A percentile compares a stretch with the other conserved stretches of the same genome.
Evolutionary conservation across 306 rosid species (phyloP).

Genomic region (Mimosa bimucronata): DNA sequence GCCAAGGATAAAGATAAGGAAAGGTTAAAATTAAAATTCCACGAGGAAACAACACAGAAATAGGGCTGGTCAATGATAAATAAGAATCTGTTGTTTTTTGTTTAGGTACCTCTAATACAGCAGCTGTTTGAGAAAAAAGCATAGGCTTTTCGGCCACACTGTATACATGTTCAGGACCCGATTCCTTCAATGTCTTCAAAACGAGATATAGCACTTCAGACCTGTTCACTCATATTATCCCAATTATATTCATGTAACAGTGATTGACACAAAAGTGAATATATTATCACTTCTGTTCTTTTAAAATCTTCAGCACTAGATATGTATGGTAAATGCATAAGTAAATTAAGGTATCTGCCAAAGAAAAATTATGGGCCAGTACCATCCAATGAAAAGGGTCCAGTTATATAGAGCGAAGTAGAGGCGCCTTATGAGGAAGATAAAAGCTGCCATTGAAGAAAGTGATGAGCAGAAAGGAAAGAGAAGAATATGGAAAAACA

Average conservation of each 20-base stretch:
- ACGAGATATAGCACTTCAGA: conserved; percentile 61
- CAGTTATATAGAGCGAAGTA: conserved; percentile 75
- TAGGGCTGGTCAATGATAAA: neutral
- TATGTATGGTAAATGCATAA: neutral
- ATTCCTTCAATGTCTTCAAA: conserved; percentile 61
- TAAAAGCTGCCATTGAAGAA: conserved; percentile 55
- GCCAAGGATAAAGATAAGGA: neutral
- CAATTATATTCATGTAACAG: neutral
- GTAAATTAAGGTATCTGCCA: neutral
- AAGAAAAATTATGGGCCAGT: neutral
- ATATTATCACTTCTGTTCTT: neutral
- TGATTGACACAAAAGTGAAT: neutral
- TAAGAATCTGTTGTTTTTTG: conserved; percentile 19
- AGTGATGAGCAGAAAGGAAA: neutral
- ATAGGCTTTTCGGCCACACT: conserved; percentile 67
- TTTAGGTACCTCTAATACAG: conserved; percentile 64
- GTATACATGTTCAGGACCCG: conserved; percentile 70
- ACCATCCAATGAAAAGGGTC: conserved; percentile 85
- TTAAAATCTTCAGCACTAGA: neutral
- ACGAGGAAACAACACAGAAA: conserved; percentile 5
- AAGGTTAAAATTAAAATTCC: conserved; percentile 10
- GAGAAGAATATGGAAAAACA: neutral
- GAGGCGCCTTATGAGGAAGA: conserved; percentile 52
- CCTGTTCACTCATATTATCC: conserved; percentile 43
- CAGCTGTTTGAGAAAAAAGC: conserved; percentile 76